phyloP scores from a whole-genome alignment of 495 filamentous ascomycete species.

The Emericellopsis terricola region DNA sequence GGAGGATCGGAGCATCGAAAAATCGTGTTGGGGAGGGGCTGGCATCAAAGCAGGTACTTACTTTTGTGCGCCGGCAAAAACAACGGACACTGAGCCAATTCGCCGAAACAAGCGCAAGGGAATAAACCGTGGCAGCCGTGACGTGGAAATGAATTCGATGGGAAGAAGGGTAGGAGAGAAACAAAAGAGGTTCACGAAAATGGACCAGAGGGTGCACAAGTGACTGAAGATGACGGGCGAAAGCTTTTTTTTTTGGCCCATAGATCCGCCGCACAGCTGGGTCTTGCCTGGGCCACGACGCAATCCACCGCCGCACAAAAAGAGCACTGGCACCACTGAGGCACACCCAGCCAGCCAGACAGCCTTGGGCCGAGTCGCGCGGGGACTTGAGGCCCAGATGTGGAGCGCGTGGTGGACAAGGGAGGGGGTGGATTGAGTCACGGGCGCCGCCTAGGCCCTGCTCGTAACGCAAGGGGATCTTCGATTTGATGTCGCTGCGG shows the following conservation, averaged over 20 bases:
- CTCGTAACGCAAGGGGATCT: too few species aligned
- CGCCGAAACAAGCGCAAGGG: constrained; percentile 19
- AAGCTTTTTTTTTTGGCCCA: background rate
- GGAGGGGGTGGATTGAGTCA: too few species aligned
- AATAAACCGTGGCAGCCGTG: constrained; percentile 26
- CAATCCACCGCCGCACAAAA: background rate
- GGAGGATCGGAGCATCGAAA: constrained; percentile 3
- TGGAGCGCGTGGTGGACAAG: too few species aligned
- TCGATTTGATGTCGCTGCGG: too few species aligned
- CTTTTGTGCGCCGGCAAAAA: constrained; percentile 19
- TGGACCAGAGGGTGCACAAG: background rate
- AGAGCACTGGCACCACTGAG: too few species aligned
- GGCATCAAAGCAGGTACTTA: constrained; percentile 11
- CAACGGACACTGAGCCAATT: constrained; percentile 7
- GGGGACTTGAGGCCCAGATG: too few species aligned
- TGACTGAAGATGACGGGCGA: background rate
- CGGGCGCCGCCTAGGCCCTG: too few species aligned
- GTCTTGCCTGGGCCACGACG: background rate
- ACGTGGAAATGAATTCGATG: too few species aligned
- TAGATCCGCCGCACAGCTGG: background rate
- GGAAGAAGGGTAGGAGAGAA: constrained; percentile 1
- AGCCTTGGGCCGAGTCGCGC: background rate
- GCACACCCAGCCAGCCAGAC: background rate
- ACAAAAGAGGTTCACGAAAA: background rate
- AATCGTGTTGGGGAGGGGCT: background rate